phyloP scores from a whole-genome alignment of 1,284 basidiomycete species.

The Tilletia caries region DNA sequence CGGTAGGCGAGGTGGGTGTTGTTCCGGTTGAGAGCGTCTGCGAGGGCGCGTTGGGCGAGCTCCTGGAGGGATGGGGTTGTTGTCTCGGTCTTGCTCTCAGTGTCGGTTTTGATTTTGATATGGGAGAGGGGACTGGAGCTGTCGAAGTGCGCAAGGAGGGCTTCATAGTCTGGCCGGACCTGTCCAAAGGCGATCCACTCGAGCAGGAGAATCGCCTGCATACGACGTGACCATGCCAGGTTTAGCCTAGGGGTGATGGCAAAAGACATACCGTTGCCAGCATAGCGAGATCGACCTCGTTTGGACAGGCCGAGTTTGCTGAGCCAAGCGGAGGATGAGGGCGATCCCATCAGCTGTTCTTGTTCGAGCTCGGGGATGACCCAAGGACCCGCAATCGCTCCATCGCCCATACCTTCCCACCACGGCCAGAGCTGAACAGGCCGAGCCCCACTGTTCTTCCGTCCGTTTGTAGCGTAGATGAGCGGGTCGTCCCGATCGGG shows the following conservation, averaged over 20 bases:
- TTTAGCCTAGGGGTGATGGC: too few relatives aligned
- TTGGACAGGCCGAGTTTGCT: too few relatives aligned
- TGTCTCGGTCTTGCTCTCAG: too few relatives aligned
- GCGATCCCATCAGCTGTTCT: neutral
- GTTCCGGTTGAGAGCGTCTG: neutral
- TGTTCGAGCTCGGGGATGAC: neutral
- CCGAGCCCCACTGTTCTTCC: neutral
- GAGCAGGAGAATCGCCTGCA: neutral
- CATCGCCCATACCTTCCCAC: neutral
- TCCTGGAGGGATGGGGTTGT: neutral
- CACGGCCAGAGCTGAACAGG: constrained; percentile 2
- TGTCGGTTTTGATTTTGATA: neutral
- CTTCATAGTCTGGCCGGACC: neutral
- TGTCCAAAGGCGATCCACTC: neutral
- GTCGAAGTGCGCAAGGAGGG: neutral
- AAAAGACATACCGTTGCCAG: too few relatives aligned
- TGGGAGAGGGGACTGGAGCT: neutral
- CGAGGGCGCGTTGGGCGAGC: neutral
- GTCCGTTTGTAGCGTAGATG: neutral
- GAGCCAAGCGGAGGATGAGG: neutral
- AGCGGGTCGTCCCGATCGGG: neutral
- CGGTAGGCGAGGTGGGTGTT: neutral
- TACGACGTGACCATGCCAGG: too few relatives aligned
- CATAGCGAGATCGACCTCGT: too few relatives aligned
- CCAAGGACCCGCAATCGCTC: constrained; percentile 4